Base-by-base conservation (phyloP, 1,139 yeast genomes). In the Lodderomyces theae region DNA sequence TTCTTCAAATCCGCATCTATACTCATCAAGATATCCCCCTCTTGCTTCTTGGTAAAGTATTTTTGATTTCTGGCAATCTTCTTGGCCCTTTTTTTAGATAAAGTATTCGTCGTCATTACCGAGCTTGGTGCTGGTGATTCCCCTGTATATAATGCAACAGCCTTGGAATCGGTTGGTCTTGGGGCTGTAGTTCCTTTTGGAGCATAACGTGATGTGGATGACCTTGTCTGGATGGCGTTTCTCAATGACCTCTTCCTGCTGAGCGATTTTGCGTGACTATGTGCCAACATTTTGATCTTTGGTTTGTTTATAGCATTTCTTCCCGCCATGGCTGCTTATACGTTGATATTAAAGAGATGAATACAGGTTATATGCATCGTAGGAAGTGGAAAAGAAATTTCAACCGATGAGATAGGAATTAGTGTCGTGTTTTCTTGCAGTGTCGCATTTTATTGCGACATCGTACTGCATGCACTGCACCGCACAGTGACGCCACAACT, bases 271-370 rank as follows among this genome's bases (percentile, higher is more conserved):
- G 79, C 73, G 60, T 79, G 85, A 38, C 74, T 74, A 44, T 74
- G 74, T 43, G 80, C 71, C 48, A 66, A 69, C 34, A 79, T 67
- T 51, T 78, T 77, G 51, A 77, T 78, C 63, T 83, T 85, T 41
- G 94, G 95, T 62, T 82, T 86, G 63, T 87, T 87, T 51, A 86
- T 73, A 40, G 88, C 76, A 70, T 86, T 85, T 65, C 77, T 82
- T 19, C 89, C 81, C 33, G 94, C 90, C 95, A 86, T 86, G 31
- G 8, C 21, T 25, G 24, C 3, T 18, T 3, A 7, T 5, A 6
- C n/a, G n/a, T n/a, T n/a, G n/a, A n/a, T n/a, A n/a, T n/a, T n/a
- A n/a, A n/a, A n/a, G n/a, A n/a, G n/a, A n/a, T n/a, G n/a, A n/a
- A n/a, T n/a, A n/a, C n/a, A n/a, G n/a, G n/a, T n/a, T n/a, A n/a